Evolutionary conservation across 2,329 filamentous ascomycete species (phyloP).

Genomic region (Pseudocercospora fuligena): DNA sequence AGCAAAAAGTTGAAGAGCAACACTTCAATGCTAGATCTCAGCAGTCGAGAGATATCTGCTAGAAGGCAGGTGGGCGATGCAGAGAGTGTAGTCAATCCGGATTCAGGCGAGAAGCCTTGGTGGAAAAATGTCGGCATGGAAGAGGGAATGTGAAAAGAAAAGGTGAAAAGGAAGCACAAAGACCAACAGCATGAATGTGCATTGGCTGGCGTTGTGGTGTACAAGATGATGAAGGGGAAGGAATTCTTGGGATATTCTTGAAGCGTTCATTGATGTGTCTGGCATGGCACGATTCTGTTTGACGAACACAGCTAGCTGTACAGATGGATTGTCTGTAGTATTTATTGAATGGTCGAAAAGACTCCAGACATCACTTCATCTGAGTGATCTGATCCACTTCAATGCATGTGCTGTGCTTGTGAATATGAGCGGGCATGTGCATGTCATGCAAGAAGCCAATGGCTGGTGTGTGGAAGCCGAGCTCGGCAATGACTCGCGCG

Average conservation of each 20-base stretch:
- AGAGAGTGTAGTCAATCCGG: slow-evolving; percentile 71
- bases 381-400: no score
- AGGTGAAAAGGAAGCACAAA: not conserved
- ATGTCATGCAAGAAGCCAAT: not conserved
- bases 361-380: not conserved
- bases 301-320: slow-evolving; percentile 1
- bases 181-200: slow-evolving; percentile 1
- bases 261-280: slow-evolving; percentile 1
- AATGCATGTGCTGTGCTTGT: not conserved
- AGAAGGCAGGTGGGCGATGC: slow-evolving; percentile 89
- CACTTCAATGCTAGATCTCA: slow-evolving; percentile 43
- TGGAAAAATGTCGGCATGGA: slow-evolving; percentile 57
- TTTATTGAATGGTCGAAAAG: not conserved
- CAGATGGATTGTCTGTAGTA: not conserved
- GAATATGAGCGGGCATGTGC: not conserved
- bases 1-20: slow-evolving; percentile 65
- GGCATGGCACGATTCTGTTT: not conserved
- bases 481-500: slow-evolving; percentile 3
- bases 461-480: not conserved
- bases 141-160: slow-evolving; percentile 46
- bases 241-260: not conserved
- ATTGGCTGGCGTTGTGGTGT: slow-evolving; percentile 1
- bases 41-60: slow-evolving; percentile 71
- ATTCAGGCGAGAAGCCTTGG: slow-evolving; percentile 43
- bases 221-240: not conserved